Conservation (phyloP, 1,284 basidiomycete genomes). For the Boletus mariae region DNA sequence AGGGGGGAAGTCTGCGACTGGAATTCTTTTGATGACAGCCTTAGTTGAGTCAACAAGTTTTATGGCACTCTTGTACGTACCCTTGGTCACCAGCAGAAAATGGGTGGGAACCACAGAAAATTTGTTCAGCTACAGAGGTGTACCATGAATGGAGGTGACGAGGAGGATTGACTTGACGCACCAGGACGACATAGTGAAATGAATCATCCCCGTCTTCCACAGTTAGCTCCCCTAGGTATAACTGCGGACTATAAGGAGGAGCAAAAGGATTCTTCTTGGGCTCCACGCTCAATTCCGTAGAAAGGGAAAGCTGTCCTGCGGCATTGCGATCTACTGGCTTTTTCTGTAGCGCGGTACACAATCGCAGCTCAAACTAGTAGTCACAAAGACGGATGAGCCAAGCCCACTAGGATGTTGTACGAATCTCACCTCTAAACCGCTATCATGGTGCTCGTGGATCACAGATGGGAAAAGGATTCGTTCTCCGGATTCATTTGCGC, state of each 20-base stretch:
- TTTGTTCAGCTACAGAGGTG: slow-evolving; percentile 65
- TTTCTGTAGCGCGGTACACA: slow-evolving; percentile 78
- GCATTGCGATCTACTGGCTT: slow-evolving; percentile 59
- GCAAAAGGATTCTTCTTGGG: slow-evolving; percentile 66
- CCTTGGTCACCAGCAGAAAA: slow-evolving; percentile 79
- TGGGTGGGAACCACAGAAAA: slow-evolving; percentile 81
- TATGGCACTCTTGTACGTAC: slow-evolving; percentile 34
- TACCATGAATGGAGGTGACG: slow-evolving; percentile 1
- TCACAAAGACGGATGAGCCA: neutral
- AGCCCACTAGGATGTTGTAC: neutral
- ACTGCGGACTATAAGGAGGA: slow-evolving; percentile 73
- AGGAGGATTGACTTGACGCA: slow-evolving; percentile 37
- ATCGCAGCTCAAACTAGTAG: slow-evolving; percentile 71
- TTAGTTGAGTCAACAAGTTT: neutral
- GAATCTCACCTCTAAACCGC: slow-evolving; percentile 56
- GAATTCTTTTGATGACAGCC: slow-evolving; percentile 47
- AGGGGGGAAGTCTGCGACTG: slow-evolving; percentile 75
- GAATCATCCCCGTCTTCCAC: slow-evolving; percentile 54
- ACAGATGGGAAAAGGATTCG: slow-evolving; percentile 76
- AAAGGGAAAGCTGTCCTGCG: slow-evolving; percentile 27
- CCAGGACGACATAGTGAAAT: slow-evolving; percentile 70
- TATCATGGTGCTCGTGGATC: slow-evolving; percentile 54
- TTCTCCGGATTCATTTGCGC: slow-evolving; percentile 64
- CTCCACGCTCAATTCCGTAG: slow-evolving; percentile 26
- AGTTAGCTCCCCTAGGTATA: slow-evolving; percentile 67